Evolutionary conservation across 371 early-diverging fungal genomes (phyloP).

Genomic region (Lichtheimia ornata): DNA sequence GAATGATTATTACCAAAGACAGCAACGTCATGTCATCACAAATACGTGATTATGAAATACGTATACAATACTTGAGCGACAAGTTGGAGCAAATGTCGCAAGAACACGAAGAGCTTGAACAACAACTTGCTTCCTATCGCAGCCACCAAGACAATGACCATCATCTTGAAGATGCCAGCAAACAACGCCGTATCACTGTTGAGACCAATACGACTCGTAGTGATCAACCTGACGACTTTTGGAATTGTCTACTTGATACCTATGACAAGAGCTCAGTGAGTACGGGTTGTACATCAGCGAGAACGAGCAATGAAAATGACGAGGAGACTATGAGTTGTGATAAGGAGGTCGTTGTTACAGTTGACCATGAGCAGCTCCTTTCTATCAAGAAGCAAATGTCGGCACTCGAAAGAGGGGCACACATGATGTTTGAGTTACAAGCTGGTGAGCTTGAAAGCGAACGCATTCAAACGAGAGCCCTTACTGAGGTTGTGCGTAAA

Average conservation of each 20-base stretch:
- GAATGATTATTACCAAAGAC: background rate
- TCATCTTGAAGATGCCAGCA: slow-evolving; percentile 13
- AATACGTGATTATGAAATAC: slow-evolving; percentile 37
- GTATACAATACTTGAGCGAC: slow-evolving; percentile 33
- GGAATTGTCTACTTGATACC: slow-evolving; percentile 30
- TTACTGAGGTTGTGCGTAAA: slow-evolving; percentile 31
- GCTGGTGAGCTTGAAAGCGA: slow-evolving; percentile 32
- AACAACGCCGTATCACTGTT: slow-evolving; percentile 12
- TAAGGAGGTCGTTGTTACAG: slow-evolving; percentile 2
- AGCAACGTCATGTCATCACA: slow-evolving; percentile 2
- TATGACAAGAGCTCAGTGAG: slow-evolving; percentile 26
- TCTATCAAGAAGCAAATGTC: slow-evolving; percentile 25
- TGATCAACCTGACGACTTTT: slow-evolving; percentile 22
- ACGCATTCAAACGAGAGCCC: slow-evolving; percentile 25
- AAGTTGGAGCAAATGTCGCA: slow-evolving; percentile 39
- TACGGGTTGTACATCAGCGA: background rate
- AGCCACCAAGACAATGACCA: slow-evolving; percentile 1
- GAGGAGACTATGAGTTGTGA: background rate
- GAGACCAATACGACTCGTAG: slow-evolving; percentile 15
- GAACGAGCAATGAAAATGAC: slow-evolving; percentile 6
- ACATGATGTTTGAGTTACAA: slow-evolving; percentile 34
- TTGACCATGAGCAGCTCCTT: slow-evolving; percentile 13
- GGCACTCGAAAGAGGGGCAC: slow-evolving; percentile 34
- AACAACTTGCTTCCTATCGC: slow-evolving; percentile 21
- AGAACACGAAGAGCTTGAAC: slow-evolving; percentile 32